Percentiles rank a stretch among this genome's conserved stretches.
These are phyloP conservation scores for Calonectria hongkongensis DNA, from an alignment of 2,329 filamentous ascomycete genomes.

Conservation along the genomic window DNA sequence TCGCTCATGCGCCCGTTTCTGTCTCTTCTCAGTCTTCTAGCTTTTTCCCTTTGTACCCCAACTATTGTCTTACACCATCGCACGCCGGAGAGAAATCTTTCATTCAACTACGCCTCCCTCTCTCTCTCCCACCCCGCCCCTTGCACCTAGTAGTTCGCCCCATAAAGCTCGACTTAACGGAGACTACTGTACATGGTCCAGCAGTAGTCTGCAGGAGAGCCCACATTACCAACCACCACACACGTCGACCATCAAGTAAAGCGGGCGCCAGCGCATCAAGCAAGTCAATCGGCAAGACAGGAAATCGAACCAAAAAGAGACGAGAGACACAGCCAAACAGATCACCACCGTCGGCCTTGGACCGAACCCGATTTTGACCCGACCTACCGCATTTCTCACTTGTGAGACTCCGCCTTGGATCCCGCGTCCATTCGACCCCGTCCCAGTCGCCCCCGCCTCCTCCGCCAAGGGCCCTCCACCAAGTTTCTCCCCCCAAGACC, in stretches of 20 bases:
- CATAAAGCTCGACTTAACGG: conserved; percentile 34
- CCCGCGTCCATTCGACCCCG: conserved; percentile 42
- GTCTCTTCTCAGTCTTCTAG: conserved; percentile 32
- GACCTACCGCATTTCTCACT: conserved; percentile 36
- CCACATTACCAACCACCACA: conserved; percentile 34
- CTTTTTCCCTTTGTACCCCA: conserved; percentile 21
- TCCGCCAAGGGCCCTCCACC: conserved; percentile 41
- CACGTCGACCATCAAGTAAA: conserved; percentile 21
- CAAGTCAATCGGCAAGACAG: conserved; percentile 27
- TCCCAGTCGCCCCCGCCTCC: conserved; percentile 39
- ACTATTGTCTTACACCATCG: conserved; percentile 15
- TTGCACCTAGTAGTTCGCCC: conserved; percentile 32
- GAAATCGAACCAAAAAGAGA: conserved; percentile 22
- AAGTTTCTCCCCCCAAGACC: conserved; percentile 38
- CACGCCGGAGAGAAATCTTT: conserved; percentile 16
- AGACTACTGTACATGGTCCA: conserved; percentile 32
- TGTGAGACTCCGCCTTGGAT: conserved; percentile 19
- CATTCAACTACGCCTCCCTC: conserved; percentile 22
- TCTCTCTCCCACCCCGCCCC: conserved; percentile 14
- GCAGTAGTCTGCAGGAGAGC: conserved; percentile 36
- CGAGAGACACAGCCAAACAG: conserved; percentile 14
- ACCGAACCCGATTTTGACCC: conserved; percentile 36
- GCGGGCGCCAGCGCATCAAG: conserved; percentile 32
- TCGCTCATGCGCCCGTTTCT: conserved; percentile 49
- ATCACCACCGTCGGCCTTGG: conserved; percentile 26